phyloP scores from a whole-genome alignment of 306 rosid species.

The Trichosanthes truncata region DNA sequence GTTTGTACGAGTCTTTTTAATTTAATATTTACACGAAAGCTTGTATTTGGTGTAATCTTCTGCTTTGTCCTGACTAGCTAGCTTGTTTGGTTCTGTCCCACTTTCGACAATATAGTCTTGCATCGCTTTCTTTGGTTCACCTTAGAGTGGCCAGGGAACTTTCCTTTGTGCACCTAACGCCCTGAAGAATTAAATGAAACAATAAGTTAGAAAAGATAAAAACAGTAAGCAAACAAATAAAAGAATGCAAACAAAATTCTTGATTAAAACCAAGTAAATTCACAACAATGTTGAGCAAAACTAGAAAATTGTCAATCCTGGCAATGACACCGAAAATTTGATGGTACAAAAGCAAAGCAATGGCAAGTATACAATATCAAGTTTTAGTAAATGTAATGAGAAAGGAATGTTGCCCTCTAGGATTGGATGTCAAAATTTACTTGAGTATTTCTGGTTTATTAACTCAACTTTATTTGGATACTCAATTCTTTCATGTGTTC shows the following conservation, averaged over 20 bases:
- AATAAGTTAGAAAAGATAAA: neutral
- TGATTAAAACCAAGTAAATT: neutral
- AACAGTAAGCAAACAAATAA: neutral
- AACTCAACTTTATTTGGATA: neutral
- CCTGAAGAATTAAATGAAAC: too few species aligned
- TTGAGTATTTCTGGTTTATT: neutral
- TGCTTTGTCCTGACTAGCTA: neutral
- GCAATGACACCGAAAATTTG: neutral
- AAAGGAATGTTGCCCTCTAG: neutral
- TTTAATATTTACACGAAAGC: neutral
- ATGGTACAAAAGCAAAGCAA: neutral
- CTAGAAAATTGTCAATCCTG: neutral
- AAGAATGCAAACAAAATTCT: neutral
- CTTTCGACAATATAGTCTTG: neutral
- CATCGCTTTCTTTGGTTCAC: neutral
- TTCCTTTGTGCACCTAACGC: neutral
- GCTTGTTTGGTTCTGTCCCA: neutral
- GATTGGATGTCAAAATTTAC: neutral
- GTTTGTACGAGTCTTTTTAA: too few species aligned
- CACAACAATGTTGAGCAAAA: neutral
- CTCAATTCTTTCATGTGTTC: neutral
- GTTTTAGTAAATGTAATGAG: neutral
- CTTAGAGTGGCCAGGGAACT: neutral
- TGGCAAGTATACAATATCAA: neutral
- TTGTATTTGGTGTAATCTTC: neutral